phyloP scores from a whole-genome alignment of 2,329 filamentous ascomycete genomes.

The Claviceps cyperi region DNA sequence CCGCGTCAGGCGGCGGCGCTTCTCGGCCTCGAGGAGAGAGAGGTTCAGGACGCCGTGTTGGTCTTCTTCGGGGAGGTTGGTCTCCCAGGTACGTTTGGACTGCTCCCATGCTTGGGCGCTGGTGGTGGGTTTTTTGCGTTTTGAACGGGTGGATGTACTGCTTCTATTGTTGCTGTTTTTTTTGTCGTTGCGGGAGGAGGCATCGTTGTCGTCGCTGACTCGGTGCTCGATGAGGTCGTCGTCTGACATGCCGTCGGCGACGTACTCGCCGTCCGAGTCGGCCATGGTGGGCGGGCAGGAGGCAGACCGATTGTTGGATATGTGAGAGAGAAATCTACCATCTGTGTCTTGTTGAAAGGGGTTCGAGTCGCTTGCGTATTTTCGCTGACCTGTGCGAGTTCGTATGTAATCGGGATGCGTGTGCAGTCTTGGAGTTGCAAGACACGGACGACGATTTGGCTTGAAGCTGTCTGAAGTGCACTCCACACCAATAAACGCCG shows the following conservation, averaged over 20 bases:
- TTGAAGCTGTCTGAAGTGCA: not conserved
- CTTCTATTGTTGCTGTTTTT: not conserved
- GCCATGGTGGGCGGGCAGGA: constrained; percentile 34
- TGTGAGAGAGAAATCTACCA: not conserved
- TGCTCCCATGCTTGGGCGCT: constrained; percentile 49
- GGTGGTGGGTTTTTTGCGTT: constrained; percentile 20
- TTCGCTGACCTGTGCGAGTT: not conserved
- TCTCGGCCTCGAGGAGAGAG: constrained; percentile 67
- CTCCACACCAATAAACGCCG: not conserved
- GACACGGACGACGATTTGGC: not conserved
- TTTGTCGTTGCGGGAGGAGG: constrained; percentile 12
- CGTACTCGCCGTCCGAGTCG: constrained; percentile 59
- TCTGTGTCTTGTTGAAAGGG: not conserved
- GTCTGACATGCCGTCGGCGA: constrained; percentile 47
- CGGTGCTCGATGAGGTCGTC: constrained; percentile 44
- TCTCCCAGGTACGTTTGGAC: constrained; percentile 56
- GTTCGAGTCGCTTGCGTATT: not conserved
- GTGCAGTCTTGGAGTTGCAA: not conserved
- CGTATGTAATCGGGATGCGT: not conserved
- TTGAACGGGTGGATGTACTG: constrained; percentile 14
- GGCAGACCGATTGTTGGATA: not conserved
- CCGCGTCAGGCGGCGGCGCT: constrained; percentile 65
- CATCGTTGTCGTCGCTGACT: constrained; percentile 24
- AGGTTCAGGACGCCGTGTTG: constrained; percentile 68
- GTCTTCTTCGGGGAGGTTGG: constrained; percentile 52